Evolutionary conservation across 1,284 basidiomycete species (phyloP), one percentile per base, ranked within the genome.

Genomic region (Cerioporus squamosus): DNA sequence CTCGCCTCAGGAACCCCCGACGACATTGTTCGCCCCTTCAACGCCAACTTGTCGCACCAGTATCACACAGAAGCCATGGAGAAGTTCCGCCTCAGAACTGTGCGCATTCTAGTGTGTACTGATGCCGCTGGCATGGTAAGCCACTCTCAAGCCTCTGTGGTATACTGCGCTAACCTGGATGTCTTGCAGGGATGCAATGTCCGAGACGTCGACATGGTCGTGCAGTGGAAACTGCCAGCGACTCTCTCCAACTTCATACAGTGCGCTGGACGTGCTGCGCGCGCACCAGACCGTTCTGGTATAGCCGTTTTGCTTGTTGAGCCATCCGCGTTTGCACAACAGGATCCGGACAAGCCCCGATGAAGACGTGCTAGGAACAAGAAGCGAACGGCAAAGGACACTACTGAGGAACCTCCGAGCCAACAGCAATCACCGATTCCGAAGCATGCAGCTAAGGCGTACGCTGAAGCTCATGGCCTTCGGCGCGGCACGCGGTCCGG

Each of bases 101-200:
- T 70, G 1, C 61, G 66, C 0, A 58, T 70, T 12, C 36, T 70
- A 0, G 63, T 70, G 0, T 70, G 68, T 26, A 70, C 66, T 0
- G 10, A 85, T 39, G 65, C 66, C 0, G 66, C 68, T 0, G 68
- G 68, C 9, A 70, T 70, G 68, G 68, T 1, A 1, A 22, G 22
- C 38, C 3, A 1, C 17, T 40, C 12, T 29, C 12, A 4, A 9
- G 15, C n/a, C n/a, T n/a, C n/a, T 1, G 1, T 9, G 23, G 5
- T 18, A 40, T 18, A 22, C 26, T 33, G 15, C 43, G 22, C n/a
- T 6, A 22, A 20, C 46, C 33, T 40, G 38, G 12, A 14, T 36
- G 1, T 14, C 5, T 26, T 20, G 17, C 31, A 70, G 68, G 70
- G 68, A 0, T 69, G 68, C 39, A 66, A 71, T 31, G 45, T 71